Base-by-base conservation (phyloP, 345 rosid species). In the Eucalyptus curtisii region DNA sequence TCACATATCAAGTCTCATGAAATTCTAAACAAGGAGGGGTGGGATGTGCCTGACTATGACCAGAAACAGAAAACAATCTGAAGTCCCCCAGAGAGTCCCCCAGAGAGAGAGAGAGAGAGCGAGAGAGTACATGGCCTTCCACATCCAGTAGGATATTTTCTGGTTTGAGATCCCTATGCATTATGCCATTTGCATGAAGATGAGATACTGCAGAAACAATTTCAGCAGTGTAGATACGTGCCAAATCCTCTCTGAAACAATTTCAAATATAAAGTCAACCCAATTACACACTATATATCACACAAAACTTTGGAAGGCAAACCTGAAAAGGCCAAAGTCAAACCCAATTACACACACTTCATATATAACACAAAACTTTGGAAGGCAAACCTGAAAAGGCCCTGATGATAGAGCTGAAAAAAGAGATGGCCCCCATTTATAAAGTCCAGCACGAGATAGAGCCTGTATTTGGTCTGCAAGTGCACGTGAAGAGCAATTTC, bases 81-180 rank as follows among this genome's bases (percentile, higher is more conserved):
- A 86, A 86, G 76, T 24, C 49, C 53, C 47, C n/a, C 90, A 14
- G 7, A 17, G 24, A 42, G 53, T n/a, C n/a, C n/a, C n/a, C n/a
- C n/a, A 49, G 82, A 87, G 71, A 87, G 53, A 50, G 86, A 88
- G 86, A 71, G 90, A 87, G 87, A 80, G 81, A 87, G 84, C 79
- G 90, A 87, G 82, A 49, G 89, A 53, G 87, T 94, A 97, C 98
- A 88, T 97, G 99, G 89, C 99, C 99, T 87, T 97, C 98, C 31
- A 89, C 93, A 92, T 93, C 98, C 94, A 97, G 86, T 48, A 97
- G 95, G 89, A 97, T 94, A 90, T 97, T 97, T 91, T 97, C 99
- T 7, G 99, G 99, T 90, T 97, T 97, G 33, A 97, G 97, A 91
- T 97, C 99, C 92, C 99, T 95, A 90, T 97, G 99, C 99, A 97